A percentile compares a stretch with the other conserved stretches of the same genome.
These are phyloP conservation scores for Fraxinus americana DNA, from an alignment of 257 asterid species.

Conservation along the genomic window DNA sequence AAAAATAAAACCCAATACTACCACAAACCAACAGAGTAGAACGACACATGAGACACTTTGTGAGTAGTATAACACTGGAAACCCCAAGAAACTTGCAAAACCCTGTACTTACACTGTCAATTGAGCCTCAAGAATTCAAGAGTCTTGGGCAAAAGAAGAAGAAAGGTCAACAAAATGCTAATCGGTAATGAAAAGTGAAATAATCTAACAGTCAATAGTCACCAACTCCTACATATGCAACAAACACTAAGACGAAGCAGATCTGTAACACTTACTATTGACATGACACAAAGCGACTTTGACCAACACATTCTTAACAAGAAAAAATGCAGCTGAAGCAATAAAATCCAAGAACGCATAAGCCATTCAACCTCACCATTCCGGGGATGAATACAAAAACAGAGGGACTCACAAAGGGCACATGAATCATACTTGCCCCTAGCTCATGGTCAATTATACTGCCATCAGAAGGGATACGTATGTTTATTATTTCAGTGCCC, in stretches of 20 bases:
- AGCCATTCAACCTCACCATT: not conserved
- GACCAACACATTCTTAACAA: not conserved
- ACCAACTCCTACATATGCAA: not conserved
- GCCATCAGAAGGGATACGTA: conserved; percentile 66
- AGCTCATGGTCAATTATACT: not conserved
- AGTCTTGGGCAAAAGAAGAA: not conserved
- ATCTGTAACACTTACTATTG: not conserved
- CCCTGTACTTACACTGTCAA: not conserved
- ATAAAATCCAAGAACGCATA: not conserved
- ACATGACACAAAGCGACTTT: not conserved
- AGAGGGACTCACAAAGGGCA: not conserved
- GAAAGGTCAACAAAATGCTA: not conserved
- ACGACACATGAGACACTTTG: not conserved
- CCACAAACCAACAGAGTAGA: not conserved
- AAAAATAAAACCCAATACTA: not conserved
- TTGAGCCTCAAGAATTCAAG: not conserved
- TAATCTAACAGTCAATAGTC: not conserved
- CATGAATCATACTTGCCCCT: not conserved
- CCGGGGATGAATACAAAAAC: not conserved
- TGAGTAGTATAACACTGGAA: not conserved
- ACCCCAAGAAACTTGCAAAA: not conserved
- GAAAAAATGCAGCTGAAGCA: not conserved
- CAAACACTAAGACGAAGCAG: not conserved
- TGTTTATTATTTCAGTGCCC: conserved; percentile 41
- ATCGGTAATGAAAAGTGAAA: not conserved